A percentile compares a stretch with the other conserved stretches of the same genome.
Evolutionary conservation across 176 grass and related monocot genomes (phyloP).

Genomic region (Raddia guianensis): DNA sequence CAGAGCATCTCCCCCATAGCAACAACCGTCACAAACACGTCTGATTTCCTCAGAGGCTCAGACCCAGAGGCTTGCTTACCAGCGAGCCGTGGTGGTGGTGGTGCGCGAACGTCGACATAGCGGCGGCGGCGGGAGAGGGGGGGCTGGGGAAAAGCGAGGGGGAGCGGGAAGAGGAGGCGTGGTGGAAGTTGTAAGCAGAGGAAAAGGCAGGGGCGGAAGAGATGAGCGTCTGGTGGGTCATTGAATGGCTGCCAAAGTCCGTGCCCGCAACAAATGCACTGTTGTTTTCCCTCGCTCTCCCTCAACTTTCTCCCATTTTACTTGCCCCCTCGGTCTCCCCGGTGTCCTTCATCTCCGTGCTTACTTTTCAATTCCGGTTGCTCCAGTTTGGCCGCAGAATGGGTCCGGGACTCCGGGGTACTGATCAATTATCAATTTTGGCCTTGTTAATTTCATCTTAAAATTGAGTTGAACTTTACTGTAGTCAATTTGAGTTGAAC

Average conservation of each 20-base stretch:
- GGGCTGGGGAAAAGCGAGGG: slow-evolving; percentile 31
- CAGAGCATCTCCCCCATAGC: background rate
- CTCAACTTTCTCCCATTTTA: background rate
- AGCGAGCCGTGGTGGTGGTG: slow-evolving; percentile 50
- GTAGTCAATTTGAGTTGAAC: too few species aligned
- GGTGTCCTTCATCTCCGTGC: too few species aligned
- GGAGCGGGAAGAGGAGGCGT: slow-evolving; percentile 27
- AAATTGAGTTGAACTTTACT: too few species aligned
- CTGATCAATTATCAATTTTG: too few species aligned
- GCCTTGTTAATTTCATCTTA: too few species aligned
- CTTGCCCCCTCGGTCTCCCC: background rate
- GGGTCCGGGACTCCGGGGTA: too few species aligned
- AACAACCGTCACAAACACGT: background rate
- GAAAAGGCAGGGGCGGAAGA: slow-evolving; percentile 51
- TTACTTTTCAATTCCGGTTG: too few species aligned
- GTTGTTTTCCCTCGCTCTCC: background rate
- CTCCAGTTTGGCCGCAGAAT: too few species aligned
- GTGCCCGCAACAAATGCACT: slow-evolving; percentile 84
- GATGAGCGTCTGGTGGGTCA: slow-evolving; percentile 80
- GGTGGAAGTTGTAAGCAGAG: slow-evolving; percentile 44
- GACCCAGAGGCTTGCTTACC: slow-evolving; percentile 14
- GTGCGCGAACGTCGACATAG: slow-evolving; percentile 51
- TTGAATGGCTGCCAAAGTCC: slow-evolving; percentile 90
- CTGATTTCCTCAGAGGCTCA: background rate
- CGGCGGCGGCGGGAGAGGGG: background rate